Conservation (phyloP, 2,329 filamentous ascomycete genomes). For the Macrophomina pseudophaseolina region DNA sequence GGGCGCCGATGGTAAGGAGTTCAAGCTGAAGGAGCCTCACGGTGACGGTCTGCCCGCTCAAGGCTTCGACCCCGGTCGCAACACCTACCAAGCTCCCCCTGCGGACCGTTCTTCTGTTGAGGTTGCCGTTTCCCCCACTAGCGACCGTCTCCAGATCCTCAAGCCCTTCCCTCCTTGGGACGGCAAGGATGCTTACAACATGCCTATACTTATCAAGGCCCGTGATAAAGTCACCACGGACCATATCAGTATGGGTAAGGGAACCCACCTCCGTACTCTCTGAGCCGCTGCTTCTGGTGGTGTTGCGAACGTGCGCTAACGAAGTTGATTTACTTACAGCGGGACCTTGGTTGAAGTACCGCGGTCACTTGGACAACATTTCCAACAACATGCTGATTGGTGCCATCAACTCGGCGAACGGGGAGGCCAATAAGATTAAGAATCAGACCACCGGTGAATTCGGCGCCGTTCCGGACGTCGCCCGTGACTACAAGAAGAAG, state of each 20-base stretch:
- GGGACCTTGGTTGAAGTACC: constrained; percentile 97
- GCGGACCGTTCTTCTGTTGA: constrained; percentile 72
- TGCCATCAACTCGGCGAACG: constrained; percentile 94
- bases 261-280: too few relatives aligned
- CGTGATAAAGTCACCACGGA: too few relatives aligned
- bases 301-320: too few relatives aligned
- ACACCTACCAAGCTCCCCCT: constrained; percentile 97
- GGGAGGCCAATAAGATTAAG: constrained; percentile 96
- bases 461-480: constrained; percentile 88
- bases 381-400: constrained; percentile 99
- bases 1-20: constrained; percentile 96
- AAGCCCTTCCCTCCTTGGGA: constrained; percentile 87
- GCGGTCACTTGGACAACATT: constrained; percentile 98
- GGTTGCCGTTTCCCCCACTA: constrained; percentile 85
- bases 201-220: constrained; percentile 97
- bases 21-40: constrained; percentile 79
- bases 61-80: constrained; percentile 87
- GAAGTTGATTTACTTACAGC: constrained; percentile 70
- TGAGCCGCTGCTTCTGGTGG: too few relatives aligned
- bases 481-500: constrained; percentile 98
- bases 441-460: constrained; percentile 85
- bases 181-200: constrained; percentile 81
- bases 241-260: constrained; percentile 69
- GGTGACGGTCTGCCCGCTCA: constrained; percentile 78
- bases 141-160: constrained; percentile 93